Conservation (phyloP, 495 filamentous ascomycete species). For the Penicillium manginii region DNA sequence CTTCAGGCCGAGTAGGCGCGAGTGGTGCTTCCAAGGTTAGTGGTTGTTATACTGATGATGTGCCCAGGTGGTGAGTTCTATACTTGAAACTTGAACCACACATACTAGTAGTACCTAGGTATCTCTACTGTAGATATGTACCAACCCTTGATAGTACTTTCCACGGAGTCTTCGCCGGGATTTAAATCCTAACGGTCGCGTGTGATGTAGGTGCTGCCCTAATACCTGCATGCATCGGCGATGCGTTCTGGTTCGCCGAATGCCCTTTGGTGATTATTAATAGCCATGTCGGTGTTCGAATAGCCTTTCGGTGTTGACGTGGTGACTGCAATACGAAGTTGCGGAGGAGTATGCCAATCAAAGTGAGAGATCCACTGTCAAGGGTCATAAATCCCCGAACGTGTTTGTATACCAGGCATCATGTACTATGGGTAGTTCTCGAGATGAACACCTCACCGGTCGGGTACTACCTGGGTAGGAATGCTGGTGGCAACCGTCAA, state of each 20-base stretch:
- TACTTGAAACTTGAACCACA: too few species aligned
- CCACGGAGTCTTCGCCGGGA: neutral
- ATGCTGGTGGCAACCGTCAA: too few species aligned
- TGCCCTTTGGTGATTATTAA: neutral
- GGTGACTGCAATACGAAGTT: neutral
- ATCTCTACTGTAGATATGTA: neutral
- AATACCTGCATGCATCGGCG: conserved; percentile 4
- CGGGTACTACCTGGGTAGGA: too few species aligned
- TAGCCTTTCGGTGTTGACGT: neutral
- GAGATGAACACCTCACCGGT: too few species aligned
- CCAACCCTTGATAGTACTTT: neutral
- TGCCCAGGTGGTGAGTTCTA: too few species aligned
- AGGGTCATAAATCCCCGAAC: neutral
- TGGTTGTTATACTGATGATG: too few species aligned
- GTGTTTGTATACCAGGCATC: too few species aligned
- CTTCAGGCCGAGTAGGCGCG: neutral
- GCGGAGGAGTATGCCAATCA: neutral
- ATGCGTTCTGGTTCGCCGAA: neutral
- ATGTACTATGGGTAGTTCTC: too few species aligned
- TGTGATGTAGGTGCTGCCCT: neutral
- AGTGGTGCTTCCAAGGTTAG: neutral
- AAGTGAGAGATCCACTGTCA: neutral
- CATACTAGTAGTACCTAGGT: too few species aligned
- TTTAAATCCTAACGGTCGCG: conserved; percentile 5
- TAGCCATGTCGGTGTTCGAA: neutral